Evolutionary conservation across 2,329 filamentous ascomycete genomes (phyloP), one percentile per base, ranked within the genome.

Genomic region (Colletotrichum sp.): DNA sequence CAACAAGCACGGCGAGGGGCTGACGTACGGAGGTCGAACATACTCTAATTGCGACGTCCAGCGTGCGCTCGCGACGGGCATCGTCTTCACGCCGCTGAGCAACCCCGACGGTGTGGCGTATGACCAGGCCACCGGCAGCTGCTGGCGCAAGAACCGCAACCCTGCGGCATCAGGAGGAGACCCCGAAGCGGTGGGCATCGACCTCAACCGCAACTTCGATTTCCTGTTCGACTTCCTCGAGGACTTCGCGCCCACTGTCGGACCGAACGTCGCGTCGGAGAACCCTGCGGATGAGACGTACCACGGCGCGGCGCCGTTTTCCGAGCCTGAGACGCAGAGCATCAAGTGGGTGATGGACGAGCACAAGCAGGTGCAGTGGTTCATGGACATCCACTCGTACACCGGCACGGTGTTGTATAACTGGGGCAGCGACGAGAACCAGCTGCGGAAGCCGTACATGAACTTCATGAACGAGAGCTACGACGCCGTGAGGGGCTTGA

Each of bases 81-180:
- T 92, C 72, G 88, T 91, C 57, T 86, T 89, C 78, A 80, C 91
- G 52, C 86, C 89, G 8, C 81, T 90, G 44, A 77, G 26, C 78
- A 91, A 91, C 82, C 89, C 90, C 0, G 90, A 91, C 77, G 89
- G 90, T 36, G 87, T 89, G 13, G 86, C 87, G 16, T 87, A 88
- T 77, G 90, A 91, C 78, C 89, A 91, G 80, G 81, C 83, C n/a
- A 87, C 85, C n/a, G 84, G 87, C 79, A 83, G 81, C 63, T 90
- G 89, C 84, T 91, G 89, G 90, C 87, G 89, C 77, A 91, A 91
- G 85, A 91, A 91, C 81, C 88, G 89, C 62, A 90, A 90, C 81
- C 83, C 87, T 1, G 81, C 80, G 26, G 83, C 85, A 1, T 82
- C 78, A 0, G 79, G 82, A 1, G 81, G 83, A 5, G 75, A 81